phyloP scores from a whole-genome alignment of 2,329 filamentous ascomycete genomes.

The Epicoccum sorghinum region DNA sequence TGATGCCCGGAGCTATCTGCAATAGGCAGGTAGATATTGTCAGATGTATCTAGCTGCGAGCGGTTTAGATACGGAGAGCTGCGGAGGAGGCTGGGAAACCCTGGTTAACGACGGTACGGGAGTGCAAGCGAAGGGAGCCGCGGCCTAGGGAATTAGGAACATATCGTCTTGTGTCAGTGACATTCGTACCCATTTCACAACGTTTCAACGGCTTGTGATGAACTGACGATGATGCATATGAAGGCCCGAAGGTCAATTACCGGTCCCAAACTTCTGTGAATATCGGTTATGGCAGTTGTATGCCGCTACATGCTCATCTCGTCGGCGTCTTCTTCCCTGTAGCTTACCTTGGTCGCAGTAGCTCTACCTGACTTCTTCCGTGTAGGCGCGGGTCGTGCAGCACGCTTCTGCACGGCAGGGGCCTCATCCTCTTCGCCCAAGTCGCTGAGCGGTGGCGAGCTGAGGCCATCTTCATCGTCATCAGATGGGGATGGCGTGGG shows the following conservation, averaged over 20 bases:
- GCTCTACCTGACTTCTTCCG: constrained; percentile 38
- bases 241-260: constrained; percentile 11
- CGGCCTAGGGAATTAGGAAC: constrained; percentile 16
- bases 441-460: constrained; percentile 49
- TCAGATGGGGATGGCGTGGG: constrained; percentile 51
- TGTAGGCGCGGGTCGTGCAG: constrained; percentile 28
- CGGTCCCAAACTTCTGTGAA: not conserved
- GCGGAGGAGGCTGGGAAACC: constrained; percentile 16
- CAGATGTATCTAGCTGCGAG: constrained; percentile 7
- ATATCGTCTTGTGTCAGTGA: constrained; percentile 12
- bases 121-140: constrained; percentile 10
- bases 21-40: constrained; percentile 11
- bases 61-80: constrained; percentile 12
- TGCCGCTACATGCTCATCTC: constrained; percentile 29
- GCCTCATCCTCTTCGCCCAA: constrained; percentile 40
- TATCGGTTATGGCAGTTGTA: constrained; percentile 4
- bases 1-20: constrained; percentile 12
- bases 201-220: constrained; percentile 1
- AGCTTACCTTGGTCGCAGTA: constrained; percentile 36
- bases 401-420: constrained; percentile 32
- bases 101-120: constrained; percentile 17
- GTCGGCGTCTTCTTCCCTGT: constrained; percentile 44
- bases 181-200: constrained; percentile 2
- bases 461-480: constrained; percentile 40
- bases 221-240: constrained; percentile 1